A percentile compares a stretch with the other conserved stretches of the same genome.
phyloP scores from a whole-genome alignment of 768 basidiomycete genomes.

The Boletus pseudo-olivaceus region DNA sequence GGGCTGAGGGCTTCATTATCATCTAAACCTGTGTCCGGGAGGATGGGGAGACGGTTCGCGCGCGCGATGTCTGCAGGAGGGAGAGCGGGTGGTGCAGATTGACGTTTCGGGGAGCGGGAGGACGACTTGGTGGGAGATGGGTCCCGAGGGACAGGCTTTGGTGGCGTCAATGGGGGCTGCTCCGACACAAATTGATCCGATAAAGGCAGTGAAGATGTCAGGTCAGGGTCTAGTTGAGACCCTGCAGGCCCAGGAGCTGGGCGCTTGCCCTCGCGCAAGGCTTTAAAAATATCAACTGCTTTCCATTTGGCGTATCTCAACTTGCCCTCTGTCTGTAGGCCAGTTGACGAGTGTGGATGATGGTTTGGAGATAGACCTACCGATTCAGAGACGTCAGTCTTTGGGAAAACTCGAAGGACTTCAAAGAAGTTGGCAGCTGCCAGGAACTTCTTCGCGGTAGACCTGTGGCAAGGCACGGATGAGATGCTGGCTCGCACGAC shows the following conservation, averaged over 20 bases:
- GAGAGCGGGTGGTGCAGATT: slow-evolving; percentile 32
- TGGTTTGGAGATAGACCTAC: slow-evolving; percentile 35
- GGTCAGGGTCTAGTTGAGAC: slow-evolving; percentile 29
- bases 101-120: slow-evolving; percentile 30
- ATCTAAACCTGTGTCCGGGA: slow-evolving; percentile 23
- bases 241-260: slow-evolving; percentile 79
- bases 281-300: slow-evolving; percentile 91
- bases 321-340: slow-evolving; percentile 72
- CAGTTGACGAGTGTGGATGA: slow-evolving; percentile 1
- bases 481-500: slow-evolving; percentile 3
- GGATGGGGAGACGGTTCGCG: slow-evolving; percentile 27
- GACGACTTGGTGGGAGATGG: slow-evolving; percentile 18
- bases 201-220: slow-evolving; percentile 2
- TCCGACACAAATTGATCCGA: slow-evolving; percentile 14
- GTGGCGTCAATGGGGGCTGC: slow-evolving; percentile 18
- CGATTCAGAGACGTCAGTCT: slow-evolving; percentile 51
- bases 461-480: slow-evolving; percentile 40
- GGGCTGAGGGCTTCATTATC: slow-evolving; percentile 41
- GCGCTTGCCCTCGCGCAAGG: slow-evolving; percentile 87
- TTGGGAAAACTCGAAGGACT: slow-evolving; percentile 73
- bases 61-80: slow-evolving; percentile 28
- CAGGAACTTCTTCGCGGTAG: slow-evolving; percentile 91
- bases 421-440: slow-evolving; percentile 96
- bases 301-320: slow-evolving; percentile 97
- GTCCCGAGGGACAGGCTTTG: slow-evolving; percentile 24